A percentile compares a stretch with the other conserved stretches of the same genome.
Conservation (phyloP, 1,139 yeast species). For the Yamadazyma oceani region DNA sequence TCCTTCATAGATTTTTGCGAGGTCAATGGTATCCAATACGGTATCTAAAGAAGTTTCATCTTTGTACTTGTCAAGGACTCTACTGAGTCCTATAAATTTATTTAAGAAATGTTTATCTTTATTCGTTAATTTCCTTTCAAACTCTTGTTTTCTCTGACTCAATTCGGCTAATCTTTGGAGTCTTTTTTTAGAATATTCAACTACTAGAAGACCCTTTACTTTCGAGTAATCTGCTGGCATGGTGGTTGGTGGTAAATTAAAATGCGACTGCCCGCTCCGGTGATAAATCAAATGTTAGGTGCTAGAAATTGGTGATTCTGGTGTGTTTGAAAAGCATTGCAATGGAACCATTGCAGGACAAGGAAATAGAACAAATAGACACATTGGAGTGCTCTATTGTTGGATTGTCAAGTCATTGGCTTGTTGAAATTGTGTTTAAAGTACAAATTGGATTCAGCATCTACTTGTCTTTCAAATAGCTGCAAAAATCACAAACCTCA, state of each 20-base stretch:
- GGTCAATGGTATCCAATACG: conserved; percentile 38
- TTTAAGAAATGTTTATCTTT: conserved; percentile 15
- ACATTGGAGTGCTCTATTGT: too few relatives aligned
- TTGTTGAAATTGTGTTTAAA: too few relatives aligned
- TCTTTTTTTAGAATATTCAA: conserved; percentile 6
- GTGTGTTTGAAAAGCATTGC: too few relatives aligned
- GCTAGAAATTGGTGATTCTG: too few relatives aligned
- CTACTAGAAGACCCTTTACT: conserved; percentile 4
- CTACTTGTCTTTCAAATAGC: too few relatives aligned
- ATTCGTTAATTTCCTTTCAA: neutral
- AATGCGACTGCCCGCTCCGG: too few relatives aligned
- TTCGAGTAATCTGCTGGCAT: neutral
- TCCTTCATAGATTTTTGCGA: conserved; percentile 35
- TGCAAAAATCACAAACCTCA: too few relatives aligned
- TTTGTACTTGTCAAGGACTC: conserved; percentile 11
- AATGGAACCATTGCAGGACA: too few relatives aligned
- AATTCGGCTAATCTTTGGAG: conserved; percentile 1
- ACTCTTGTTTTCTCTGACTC: neutral
- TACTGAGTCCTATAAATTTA: conserved; percentile 2
- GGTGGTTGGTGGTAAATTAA: neutral
- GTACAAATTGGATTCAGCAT: too few relatives aligned
- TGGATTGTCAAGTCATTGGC: too few relatives aligned
- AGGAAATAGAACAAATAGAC: too few relatives aligned
- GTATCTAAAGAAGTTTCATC: conserved; percentile 16
- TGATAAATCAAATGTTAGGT: too few relatives aligned